Evolutionary conservation across 2,329 filamentous ascomycete genomes (phyloP).

Genomic region (Colletotrichum siamense): DNA sequence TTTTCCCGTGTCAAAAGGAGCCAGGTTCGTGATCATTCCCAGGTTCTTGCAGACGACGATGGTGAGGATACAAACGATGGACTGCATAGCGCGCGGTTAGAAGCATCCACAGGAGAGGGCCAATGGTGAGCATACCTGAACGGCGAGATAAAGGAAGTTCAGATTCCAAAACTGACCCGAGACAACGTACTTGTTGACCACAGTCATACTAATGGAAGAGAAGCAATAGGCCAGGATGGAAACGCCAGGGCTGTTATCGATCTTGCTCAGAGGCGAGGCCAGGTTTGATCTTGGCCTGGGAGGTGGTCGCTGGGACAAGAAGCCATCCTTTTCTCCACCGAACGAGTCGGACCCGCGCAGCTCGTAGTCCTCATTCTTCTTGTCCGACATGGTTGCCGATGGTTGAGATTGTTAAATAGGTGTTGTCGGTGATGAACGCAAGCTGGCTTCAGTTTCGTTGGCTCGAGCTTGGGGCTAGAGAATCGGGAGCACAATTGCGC

Average conservation of each 20-base stretch:
- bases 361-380: conserved; percentile 84
- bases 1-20: conserved; percentile 85
- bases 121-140: conserved; percentile 73
- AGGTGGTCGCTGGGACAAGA: conserved; percentile 49
- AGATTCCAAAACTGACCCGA: conserved; percentile 92
- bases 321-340: conserved; percentile 58
- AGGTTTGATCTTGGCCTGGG: conserved; percentile 30
- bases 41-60: conserved; percentile 83
- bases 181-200: conserved; percentile 99
- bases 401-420: conserved; percentile 25
- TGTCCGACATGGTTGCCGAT: conserved; percentile 75
- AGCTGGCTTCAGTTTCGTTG: neutral
- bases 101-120: neutral
- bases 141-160: conserved; percentile 91
- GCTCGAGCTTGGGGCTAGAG: neutral
- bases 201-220: conserved; percentile 98
- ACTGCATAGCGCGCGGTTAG: conserved; percentile 57
- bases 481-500: neutral
- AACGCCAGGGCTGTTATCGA: conserved; percentile 78
- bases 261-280: conserved; percentile 44
- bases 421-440: conserved; percentile 25
- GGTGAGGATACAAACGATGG: conserved; percentile 84
- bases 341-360: conserved; percentile 71
- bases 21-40: conserved; percentile 81
- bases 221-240: conserved; percentile 91